These are phyloP conservation scores for Pythium vanterpoolii DNA, from an alignment of 352 stramenopile species.

Conservation along the genomic window DNA sequence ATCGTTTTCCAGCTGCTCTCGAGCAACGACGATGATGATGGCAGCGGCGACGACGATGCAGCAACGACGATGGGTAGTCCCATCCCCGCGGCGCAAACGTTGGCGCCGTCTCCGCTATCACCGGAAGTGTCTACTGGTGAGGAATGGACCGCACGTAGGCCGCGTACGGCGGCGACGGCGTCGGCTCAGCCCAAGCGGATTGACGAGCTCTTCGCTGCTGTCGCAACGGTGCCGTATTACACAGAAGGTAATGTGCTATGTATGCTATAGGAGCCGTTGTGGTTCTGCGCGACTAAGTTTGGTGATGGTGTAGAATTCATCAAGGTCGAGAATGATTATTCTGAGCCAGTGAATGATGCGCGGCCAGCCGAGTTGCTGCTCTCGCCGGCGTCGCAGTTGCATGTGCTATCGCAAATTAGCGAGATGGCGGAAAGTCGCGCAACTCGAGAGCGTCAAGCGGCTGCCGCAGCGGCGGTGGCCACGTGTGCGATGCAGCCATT, in stretches of 20 bases:
- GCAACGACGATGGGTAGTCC: conserved; percentile 41
- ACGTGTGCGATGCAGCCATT: not conserved
- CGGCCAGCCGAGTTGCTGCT: conserved; percentile 33
- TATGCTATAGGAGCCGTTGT: not conserved
- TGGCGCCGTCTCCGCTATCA: not conserved
- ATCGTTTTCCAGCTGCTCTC: conserved; percentile 21
- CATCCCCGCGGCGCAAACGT: conserved; percentile 12
- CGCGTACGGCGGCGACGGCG: not conserved
- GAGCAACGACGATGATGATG: conserved; percentile 11
- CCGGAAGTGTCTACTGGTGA: not conserved
- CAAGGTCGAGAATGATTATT: not conserved
- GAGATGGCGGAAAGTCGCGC: conserved; percentile 45
- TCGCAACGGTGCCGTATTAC: not conserved
- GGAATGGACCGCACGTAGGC: not conserved
- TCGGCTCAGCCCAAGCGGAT: conserved; percentile 6
- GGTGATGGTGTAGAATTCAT: not conserved
- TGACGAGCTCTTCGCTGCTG: conserved; percentile 2
- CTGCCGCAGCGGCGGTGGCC: not conserved
- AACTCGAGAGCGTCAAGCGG: conserved; percentile 5
- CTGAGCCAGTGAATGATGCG: not conserved
- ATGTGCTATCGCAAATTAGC: conserved; percentile 77
- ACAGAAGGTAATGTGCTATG: not conserved
- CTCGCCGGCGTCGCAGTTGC: conserved; percentile 64
- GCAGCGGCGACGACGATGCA: conserved; percentile 20
- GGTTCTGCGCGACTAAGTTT: not conserved